These are phyloP conservation scores for Crithidia thermophila DNA, from an alignment of 208 protist genomes.

Conservation along the genomic window DNA sequence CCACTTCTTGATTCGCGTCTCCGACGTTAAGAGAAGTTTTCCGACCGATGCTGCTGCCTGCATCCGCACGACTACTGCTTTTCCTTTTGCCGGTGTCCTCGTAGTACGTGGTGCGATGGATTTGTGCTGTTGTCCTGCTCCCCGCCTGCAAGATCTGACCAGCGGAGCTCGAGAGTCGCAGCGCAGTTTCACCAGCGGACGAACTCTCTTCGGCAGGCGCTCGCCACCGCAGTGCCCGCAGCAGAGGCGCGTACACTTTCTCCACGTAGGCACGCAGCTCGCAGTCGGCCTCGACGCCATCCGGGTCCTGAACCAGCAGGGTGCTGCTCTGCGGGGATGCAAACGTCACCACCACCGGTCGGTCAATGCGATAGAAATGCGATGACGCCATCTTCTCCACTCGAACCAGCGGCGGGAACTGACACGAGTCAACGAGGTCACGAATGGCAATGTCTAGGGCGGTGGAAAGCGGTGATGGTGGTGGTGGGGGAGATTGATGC, in stretches of 20 bases:
- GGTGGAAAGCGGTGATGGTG: too few species aligned
- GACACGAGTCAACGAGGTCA: conserved; percentile 1
- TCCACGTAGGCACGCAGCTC: conserved; percentile 21
- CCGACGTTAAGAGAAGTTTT: neutral
- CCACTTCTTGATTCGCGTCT: too few species aligned
- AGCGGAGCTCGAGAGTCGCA: too few species aligned
- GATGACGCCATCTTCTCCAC: conserved; percentile 6
- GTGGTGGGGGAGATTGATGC: too few species aligned
- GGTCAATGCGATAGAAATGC: conserved; percentile 16
- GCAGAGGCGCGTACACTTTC: conserved; percentile 22
- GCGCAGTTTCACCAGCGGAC: too few species aligned
- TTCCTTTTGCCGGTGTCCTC: too few species aligned
- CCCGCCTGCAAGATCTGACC: too few species aligned
- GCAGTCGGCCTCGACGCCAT: conserved; percentile 6
- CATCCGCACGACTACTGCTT: too few species aligned
- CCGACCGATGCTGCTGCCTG: too few species aligned
- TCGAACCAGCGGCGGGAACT: conserved; percentile 18
- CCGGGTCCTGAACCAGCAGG: conserved; percentile 27
- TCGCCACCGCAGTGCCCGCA: conserved; percentile 15
- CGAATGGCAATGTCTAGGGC: conserved; percentile 23
- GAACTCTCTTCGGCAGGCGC: conserved; percentile 4
- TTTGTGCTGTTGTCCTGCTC: too few species aligned
- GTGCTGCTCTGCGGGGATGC: conserved; percentile 20
- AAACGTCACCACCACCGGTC: conserved; percentile 21
- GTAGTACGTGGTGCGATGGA: too few species aligned